Percentiles rank a stretch among this genome's conserved stretches.
Conservation (phyloP, 1,284 basidiomycete species). For the Heterobasidion annosum region DNA sequence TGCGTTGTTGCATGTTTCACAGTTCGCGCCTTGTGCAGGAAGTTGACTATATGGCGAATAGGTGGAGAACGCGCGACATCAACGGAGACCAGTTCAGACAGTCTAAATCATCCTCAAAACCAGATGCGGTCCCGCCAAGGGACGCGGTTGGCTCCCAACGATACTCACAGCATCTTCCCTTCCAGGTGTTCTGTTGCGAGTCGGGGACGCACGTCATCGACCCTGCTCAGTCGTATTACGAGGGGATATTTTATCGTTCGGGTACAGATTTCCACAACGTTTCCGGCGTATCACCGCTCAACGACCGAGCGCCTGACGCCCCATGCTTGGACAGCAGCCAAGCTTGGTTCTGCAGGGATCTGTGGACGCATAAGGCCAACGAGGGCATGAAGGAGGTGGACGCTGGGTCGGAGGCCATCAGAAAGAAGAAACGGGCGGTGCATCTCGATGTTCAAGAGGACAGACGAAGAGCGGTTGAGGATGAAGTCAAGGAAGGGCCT, state of each 20-base stretch:
- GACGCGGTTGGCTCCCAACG: conserved; percentile 73
- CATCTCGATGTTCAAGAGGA: conserved; percentile 6
- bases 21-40: too few species aligned
- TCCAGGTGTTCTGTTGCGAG: conserved; percentile 97
- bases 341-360: conserved; percentile 92
- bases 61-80: conserved; percentile 93
- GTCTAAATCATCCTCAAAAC: conserved; percentile 84
- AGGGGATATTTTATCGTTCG: conserved; percentile 75
- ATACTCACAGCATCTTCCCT: conserved; percentile 85
- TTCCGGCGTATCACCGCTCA: conserved; percentile 43
- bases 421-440: conserved; percentile 17
- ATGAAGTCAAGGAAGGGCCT: conserved; percentile 13
- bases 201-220: conserved; percentile 93
- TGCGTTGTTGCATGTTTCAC: conserved; percentile 21
- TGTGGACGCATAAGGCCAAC: conserved; percentile 80
- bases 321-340: conserved; percentile 89
- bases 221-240: conserved; percentile 88
- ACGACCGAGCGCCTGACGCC: conserved; percentile 63
- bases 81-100: conserved; percentile 94
- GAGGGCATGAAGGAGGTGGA: conserved; percentile 51
- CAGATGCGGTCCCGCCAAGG: conserved; percentile 85
- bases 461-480: not conserved
- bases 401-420: conserved; percentile 9
- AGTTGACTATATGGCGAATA: conserved; percentile 18
- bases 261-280: conserved; percentile 75